Percentiles rank a stretch among this genome's conserved stretches.
Evolutionary conservation across 1,284 basidiomycete genomes (phyloP).

Genomic region (Microstroma glucosiphilum): DNA sequence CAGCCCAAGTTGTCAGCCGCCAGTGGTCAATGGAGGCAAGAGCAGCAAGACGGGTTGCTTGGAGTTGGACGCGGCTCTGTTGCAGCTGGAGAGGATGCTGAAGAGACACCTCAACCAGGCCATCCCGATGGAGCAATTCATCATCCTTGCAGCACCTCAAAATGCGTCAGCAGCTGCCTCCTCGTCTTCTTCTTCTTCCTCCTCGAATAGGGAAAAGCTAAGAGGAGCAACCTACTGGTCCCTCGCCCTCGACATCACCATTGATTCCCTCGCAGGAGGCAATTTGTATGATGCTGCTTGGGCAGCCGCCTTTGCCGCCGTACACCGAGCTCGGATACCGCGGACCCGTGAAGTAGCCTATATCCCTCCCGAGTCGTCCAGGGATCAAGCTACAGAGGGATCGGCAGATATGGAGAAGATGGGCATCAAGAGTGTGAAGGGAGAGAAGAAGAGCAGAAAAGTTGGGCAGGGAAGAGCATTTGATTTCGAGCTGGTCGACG

Average conservation of each 20-base stretch:
- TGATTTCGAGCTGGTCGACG: conserved; percentile 6
- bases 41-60: not conserved
- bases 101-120: not conserved
- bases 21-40: conserved; percentile 1
- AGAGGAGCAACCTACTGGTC: conserved; percentile 4
- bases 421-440: conserved; percentile 3
- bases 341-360: not conserved
- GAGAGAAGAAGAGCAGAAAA: not conserved
- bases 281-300: not conserved
- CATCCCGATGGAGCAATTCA: not conserved
- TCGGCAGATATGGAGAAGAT: not conserved
- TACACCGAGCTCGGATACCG: not conserved
- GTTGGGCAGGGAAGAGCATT: not conserved
- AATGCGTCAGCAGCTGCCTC: not conserved
- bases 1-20: not conserved
- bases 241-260: not conserved
- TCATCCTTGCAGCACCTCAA: not conserved
- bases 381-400: not conserved
- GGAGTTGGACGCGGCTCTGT: not conserved
- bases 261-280: not conserved
- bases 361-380: not conserved
- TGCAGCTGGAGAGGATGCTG: not conserved
- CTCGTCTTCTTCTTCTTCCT: not conserved
- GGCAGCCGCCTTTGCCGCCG: not conserved
- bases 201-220: not conserved